Conservation (phyloP, 2,329 filamentous ascomycete genomes). For the Stachybotrys elegans region DNA sequence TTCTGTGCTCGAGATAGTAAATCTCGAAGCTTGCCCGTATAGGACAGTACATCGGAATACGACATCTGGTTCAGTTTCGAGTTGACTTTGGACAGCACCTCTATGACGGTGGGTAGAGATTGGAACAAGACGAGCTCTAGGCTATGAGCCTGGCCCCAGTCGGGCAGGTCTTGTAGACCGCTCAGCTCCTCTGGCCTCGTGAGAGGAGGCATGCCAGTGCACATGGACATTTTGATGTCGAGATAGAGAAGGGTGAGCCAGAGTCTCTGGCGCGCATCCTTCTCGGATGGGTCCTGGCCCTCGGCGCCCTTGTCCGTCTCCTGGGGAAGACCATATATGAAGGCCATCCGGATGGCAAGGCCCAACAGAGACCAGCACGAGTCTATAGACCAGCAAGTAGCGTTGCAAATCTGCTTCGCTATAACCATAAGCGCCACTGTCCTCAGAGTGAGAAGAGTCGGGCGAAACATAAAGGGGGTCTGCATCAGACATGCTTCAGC, state of each 20-base stretch:
- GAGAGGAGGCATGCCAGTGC: slow-evolving; percentile 28
- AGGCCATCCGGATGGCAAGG: slow-evolving; percentile 25
- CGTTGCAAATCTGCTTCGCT: slow-evolving; percentile 30
- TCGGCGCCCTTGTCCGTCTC: slow-evolving; percentile 18
- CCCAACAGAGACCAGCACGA: slow-evolving; percentile 30
- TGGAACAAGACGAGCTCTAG: slow-evolving; percentile 26
- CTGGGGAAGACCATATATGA: slow-evolving; percentile 29
- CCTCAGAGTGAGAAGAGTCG: slow-evolving; percentile 25
- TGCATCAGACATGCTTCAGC: slow-evolving; percentile 31
- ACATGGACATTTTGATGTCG: slow-evolving; percentile 29
- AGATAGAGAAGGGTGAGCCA: slow-evolving; percentile 31
- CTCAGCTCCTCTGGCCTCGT: slow-evolving; percentile 25
- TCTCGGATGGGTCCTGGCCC: slow-evolving; percentile 17
- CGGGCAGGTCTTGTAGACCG: slow-evolving; percentile 16
- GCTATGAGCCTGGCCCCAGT: slow-evolving; percentile 21
- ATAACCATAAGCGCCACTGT: slow-evolving; percentile 26
- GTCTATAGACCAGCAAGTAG: slow-evolving; percentile 30
- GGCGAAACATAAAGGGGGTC: slow-evolving; percentile 31
- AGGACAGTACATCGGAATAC: slow-evolving; percentile 26
- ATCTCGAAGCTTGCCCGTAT: slow-evolving; percentile 25
- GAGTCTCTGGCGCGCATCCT: slow-evolving; percentile 21
- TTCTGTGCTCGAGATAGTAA: slow-evolving; percentile 24
- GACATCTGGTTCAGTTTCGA: slow-evolving; percentile 23
- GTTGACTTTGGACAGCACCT: slow-evolving; percentile 26
- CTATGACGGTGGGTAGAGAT: slow-evolving; percentile 24